These are phyloP conservation scores for Zygosaccharomyces sapae DNA, from an alignment of 1,139 yeast species.

Conservation along the genomic window DNA sequence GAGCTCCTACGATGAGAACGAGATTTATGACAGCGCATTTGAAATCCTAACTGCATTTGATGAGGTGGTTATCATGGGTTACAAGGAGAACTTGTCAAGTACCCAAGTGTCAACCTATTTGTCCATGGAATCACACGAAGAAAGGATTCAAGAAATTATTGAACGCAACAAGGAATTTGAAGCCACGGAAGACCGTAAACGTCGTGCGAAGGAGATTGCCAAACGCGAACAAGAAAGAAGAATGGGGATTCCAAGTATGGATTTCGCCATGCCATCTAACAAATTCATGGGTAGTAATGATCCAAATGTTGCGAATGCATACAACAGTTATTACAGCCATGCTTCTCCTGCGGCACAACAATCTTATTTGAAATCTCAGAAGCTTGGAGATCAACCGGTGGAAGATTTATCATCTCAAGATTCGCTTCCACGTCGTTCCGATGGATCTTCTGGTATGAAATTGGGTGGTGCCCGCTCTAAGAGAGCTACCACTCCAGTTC, in stretches of 20 bases:
- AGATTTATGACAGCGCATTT: constrained; percentile 78
- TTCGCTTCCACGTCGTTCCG: constrained; percentile 6
- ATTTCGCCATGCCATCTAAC: constrained; percentile 18
- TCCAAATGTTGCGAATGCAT: constrained; percentile 35
- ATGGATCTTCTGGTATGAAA: constrained; percentile 14
- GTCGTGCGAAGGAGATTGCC: constrained; percentile 92
- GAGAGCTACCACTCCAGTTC: constrained; percentile 5
- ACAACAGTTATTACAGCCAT: constrained; percentile 37
- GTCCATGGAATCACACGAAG: constrained; percentile 98
- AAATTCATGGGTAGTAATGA: constrained; percentile 29
- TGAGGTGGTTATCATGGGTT: constrained; percentile 80
- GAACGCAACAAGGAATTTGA: constrained; percentile 95
- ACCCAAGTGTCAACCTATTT: constrained; percentile 84
- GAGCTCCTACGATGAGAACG: constrained; percentile 73
- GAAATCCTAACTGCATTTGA: constrained; percentile 90
- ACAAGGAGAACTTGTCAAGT: constrained; percentile 78
- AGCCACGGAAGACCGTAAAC: constrained; percentile 95
- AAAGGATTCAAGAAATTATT: constrained; percentile 94
- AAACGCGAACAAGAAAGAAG: constrained; percentile 75
- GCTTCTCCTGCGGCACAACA: constrained; percentile 39
- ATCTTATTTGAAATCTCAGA: constrained; percentile 35
- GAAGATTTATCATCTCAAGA: constrained; percentile 7
- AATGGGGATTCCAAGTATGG: constrained; percentile 31
- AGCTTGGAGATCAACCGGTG: constrained; percentile 15
- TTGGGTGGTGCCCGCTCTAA: constrained; percentile 11